Base-by-base conservation (phyloP, 768 basidiomycete genomes). In the Pholiota conissans region DNA sequence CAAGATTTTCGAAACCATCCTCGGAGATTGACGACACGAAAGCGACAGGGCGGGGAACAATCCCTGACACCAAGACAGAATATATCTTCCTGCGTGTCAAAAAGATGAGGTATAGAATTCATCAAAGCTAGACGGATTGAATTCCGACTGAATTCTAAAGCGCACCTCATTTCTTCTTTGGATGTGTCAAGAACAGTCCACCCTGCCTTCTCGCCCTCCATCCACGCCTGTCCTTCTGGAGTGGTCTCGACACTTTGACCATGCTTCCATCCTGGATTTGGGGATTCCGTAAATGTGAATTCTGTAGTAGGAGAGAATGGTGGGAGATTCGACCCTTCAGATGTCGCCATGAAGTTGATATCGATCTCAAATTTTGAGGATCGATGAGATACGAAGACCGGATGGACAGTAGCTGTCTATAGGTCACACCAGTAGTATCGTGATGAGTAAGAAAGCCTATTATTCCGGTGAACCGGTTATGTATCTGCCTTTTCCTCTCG, bases 11-110 rank as follows among this genome's bases (percentile, higher is more conserved):
- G 3, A 74, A 63, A 0, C 86, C 86, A 51, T 79, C 68, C 14
- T 71, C 72, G 5, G 81, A 81, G 35, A 85, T 61, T 7, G 84
- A 79, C 6, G 87, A 88, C n/a, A 90, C 81, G 59, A 91, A 86
- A 0, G 84, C 90, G 53, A 90, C 74, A 9, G 89, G 89, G 39
- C 90, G 80, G 2, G 89, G 89, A 6, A 77, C 73, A 47, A 89
- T 75, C 11, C 83, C 85, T 40, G 78, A 79, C 8, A 77, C 76
- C 61, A 86, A 64, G 52, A 85, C 63, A 11, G 71, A 70, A 62
- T 88, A 85, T 7, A 78, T 24, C 32, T 63, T 63, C 48, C 76
- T 77, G 46, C 34, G 13, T 6, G 10, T 26, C 1, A 46, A 27
- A 27, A 20, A 40, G 10, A 20, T 26, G 32, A 18, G 20, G 49